These are phyloP conservation scores for Filobasidium wieringae DNA, from an alignment of 768 basidiomycete genomes.

Conservation along the genomic window DNA sequence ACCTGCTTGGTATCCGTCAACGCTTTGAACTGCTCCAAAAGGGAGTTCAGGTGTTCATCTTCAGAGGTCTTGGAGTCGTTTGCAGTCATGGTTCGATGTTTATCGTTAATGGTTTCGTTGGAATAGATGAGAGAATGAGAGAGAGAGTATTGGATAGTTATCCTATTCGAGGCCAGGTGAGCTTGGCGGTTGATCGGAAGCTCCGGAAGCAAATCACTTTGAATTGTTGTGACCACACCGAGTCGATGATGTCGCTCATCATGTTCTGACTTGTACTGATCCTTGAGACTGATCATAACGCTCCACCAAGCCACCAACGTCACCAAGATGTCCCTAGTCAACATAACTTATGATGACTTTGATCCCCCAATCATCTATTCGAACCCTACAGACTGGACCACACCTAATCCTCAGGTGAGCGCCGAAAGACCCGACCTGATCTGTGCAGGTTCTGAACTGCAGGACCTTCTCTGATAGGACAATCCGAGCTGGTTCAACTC, in stretches of 20 bases:
- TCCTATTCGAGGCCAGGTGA: too few species aligned
- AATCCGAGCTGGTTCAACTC: slow-evolving; percentile 31
- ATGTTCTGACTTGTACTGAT: too few species aligned
- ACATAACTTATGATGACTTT: slow-evolving; percentile 37
- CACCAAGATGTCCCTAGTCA: slow-evolving; percentile 3
- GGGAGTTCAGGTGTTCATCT: not conserved
- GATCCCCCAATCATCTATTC: slow-evolving; percentile 28
- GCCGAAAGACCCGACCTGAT: not conserved
- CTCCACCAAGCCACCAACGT: not conserved
- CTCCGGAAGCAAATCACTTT: too few species aligned
- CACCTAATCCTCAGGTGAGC: slow-evolving; percentile 32
- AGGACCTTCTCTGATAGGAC: not conserved
- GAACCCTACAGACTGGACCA: slow-evolving; percentile 30
- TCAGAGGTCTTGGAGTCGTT: too few species aligned
- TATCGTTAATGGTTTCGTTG: too few species aligned
- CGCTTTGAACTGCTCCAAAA: not conserved
- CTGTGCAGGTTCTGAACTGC: not conserved
- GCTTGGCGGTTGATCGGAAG: too few species aligned
- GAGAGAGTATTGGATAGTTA: too few species aligned
- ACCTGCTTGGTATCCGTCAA: not conserved
- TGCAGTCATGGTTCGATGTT: too few species aligned
- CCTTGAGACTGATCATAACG: too few species aligned
- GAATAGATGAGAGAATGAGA: too few species aligned
- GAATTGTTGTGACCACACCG: too few species aligned
- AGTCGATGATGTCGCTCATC: too few species aligned